Conservation (phyloP, 176 grass and related monocot species). For the Oryza glumipatula region DNA sequence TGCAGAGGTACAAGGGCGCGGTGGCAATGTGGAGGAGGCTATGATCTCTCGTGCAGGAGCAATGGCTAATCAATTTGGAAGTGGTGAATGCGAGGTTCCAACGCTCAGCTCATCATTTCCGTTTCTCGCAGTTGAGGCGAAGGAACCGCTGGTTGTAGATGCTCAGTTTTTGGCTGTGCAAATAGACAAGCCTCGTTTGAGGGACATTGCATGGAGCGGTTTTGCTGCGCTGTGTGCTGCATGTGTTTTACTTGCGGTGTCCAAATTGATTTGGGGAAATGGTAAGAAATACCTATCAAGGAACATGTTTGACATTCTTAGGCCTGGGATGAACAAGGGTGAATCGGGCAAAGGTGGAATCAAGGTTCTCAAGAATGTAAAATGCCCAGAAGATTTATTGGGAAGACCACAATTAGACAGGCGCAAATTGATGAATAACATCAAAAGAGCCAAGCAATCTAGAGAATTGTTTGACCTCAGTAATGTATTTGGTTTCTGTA, state of each 20-base stretch:
- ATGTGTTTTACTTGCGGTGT: conserved; percentile 22
- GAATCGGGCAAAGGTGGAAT: neutral
- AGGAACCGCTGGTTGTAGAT: conserved; percentile 1
- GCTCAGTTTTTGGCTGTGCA: neutral
- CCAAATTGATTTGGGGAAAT: neutral
- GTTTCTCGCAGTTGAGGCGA: conserved; percentile 15
- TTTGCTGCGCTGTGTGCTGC: conserved; percentile 45
- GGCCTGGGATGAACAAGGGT: conserved; percentile 1
- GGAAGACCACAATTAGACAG: conserved; percentile 24
- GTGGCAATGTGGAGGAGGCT: conserved; percentile 11
- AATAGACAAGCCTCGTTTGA: conserved; percentile 1
- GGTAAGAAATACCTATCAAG: neutral
- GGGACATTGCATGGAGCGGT: conserved; percentile 13
- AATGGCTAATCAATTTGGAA: conserved; percentile 31
- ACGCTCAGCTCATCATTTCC: conserved; percentile 28
- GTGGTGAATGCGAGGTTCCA: conserved; percentile 3
- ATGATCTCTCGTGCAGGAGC: conserved; percentile 36
- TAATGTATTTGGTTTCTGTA: conserved; percentile 11
- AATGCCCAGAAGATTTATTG: neutral
- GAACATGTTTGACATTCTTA: neutral
- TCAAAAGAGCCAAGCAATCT: conserved; percentile 25
- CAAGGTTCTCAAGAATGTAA: neutral
- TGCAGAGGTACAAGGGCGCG: neutral
- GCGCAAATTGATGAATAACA: conserved; percentile 38
- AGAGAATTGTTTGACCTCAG: conserved; percentile 20